phyloP scores from a whole-genome alignment of 495 filamentous ascomycete genomes.

The Penicillium argentinense region DNA sequence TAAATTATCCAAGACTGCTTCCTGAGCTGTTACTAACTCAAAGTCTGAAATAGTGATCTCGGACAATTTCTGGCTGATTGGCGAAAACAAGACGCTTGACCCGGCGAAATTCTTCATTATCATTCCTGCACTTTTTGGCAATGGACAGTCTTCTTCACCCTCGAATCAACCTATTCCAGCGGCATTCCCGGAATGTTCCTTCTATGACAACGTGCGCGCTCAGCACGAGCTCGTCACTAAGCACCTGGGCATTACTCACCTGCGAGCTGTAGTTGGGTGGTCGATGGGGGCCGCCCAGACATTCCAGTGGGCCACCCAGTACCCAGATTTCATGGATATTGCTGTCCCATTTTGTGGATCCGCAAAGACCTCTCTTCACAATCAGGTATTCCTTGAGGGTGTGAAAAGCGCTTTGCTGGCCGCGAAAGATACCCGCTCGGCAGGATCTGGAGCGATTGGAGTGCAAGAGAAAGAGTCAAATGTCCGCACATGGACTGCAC shows the following conservation, averaged over 20 bases:
- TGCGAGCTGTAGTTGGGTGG: conserved; percentile 66
- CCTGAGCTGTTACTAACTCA: not conserved
- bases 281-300: conserved; percentile 70
- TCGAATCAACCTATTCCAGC: conserved; percentile 56
- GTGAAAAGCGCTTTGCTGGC: conserved; percentile 66
- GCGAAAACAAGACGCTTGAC: conserved; percentile 59
- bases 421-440: conserved; percentile 55
- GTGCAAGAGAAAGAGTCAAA: conserved; percentile 31
- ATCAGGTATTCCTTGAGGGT: conserved; percentile 71
- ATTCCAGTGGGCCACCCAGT: conserved; percentile 71
- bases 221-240: conserved; percentile 65
- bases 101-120: conserved; percentile 68
- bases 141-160: conserved; percentile 70
- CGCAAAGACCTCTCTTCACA: conserved; percentile 67
- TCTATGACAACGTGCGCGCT: conserved; percentile 70
- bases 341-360: conserved; percentile 67
- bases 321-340: conserved; percentile 67
- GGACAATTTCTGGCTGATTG: conserved; percentile 67
- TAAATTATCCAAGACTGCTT: no score
- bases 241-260: conserved; percentile 60
- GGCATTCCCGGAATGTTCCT: conserved; percentile 60
- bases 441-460: conserved; percentile 43
- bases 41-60: conserved; percentile 46
- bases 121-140: conserved; percentile 69
- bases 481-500: conserved; percentile 52